Evolutionary conservation across 1,284 basidiomycete genomes (phyloP).

Genomic region (Rugosomyces carneus): DNA sequence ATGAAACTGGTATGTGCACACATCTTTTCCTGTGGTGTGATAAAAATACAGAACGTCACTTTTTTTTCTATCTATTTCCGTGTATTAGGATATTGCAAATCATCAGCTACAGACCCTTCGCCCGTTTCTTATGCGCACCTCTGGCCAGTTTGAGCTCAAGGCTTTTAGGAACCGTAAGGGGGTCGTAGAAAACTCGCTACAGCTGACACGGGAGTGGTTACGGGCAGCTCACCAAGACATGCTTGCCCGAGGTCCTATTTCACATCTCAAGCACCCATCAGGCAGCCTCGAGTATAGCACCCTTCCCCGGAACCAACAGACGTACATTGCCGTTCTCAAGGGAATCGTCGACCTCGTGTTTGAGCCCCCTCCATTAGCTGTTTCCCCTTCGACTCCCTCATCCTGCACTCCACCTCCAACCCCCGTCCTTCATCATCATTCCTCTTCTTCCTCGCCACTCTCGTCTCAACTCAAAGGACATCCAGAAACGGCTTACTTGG

Average conservation of each 20-base stretch:
- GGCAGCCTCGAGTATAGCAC: slow-evolving; percentile 33
- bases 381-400: slow-evolving; percentile 27
- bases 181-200: slow-evolving; percentile 39
- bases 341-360: slow-evolving; percentile 72
- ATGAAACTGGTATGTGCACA: slow-evolving; percentile 81
- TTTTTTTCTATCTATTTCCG: slow-evolving; percentile 9
- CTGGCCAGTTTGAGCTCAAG: slow-evolving; percentile 76
- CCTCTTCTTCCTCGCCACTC: slow-evolving; percentile 16
- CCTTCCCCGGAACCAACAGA: slow-evolving; percentile 46
- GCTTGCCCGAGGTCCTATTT: slow-evolving; percentile 26
- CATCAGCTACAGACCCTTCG: slow-evolving; percentile 88
- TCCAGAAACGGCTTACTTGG: slow-evolving; percentile 85
- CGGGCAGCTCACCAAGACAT: slow-evolving; percentile 31
- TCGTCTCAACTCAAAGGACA: slow-evolving; percentile 37
- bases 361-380: slow-evolving; percentile 40
- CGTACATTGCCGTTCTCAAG: slow-evolving; percentile 52
- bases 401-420: slow-evolving; percentile 25
- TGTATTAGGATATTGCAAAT: slow-evolving; percentile 89
- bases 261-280: slow-evolving; percentile 36
- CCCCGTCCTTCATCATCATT: slow-evolving; percentile 15
- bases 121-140: slow-evolving; percentile 77
- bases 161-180: slow-evolving; percentile 63
- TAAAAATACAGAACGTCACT: slow-evolving; percentile 5
- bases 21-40: too few relatives aligned
- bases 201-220: slow-evolving; percentile 63